A percentile compares a stretch with the other conserved stretches of the same genome.
These are phyloP conservation scores for Streptanthus diversifolius DNA, from an alignment of 345 rosid species.

Conservation along the genomic window DNA sequence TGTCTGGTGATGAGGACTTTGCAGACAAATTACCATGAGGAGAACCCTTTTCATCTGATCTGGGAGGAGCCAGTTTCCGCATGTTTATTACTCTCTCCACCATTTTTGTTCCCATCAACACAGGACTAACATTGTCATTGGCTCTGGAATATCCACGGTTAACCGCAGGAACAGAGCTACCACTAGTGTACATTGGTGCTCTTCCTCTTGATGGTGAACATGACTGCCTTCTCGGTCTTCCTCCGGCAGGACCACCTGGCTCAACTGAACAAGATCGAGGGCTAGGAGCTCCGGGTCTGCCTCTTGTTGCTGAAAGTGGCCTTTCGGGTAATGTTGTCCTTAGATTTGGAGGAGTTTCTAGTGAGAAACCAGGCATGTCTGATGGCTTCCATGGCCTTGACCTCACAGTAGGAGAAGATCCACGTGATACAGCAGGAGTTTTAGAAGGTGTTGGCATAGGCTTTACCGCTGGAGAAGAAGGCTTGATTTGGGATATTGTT, in stretches of 20 bases:
- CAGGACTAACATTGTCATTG: conserved; percentile 81
- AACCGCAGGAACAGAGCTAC: conserved; percentile 88
- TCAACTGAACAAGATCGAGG: conserved; percentile 85
- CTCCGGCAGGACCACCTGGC: conserved; percentile 54
- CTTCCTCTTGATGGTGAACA: conserved; percentile 98
- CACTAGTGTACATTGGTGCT: conserved; percentile 59
- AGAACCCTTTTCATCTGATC: conserved; percentile 65
- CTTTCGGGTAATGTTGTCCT: conserved; percentile 84
- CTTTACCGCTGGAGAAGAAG: conserved; percentile 47
- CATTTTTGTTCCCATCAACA: conserved; percentile 82
- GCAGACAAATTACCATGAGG: conserved; percentile 69
- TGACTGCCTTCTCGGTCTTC: conserved; percentile 77
- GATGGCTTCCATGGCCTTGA: conserved; percentile 96
- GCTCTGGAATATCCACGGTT: conserved; percentile 61
- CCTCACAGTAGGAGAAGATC: conserved; percentile 68
- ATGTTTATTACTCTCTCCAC: conserved; percentile 94
- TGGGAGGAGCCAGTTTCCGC: conserved; percentile 86
- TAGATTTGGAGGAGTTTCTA: conserved; percentile 93
- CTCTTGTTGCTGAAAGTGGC: conserved; percentile 90
- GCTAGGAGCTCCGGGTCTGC: conserved; percentile 93
- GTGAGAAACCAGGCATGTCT: conserved; percentile 97
- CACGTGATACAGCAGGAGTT: conserved; percentile 62
- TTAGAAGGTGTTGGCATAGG: conserved; percentile 43
- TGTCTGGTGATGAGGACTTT: conserved; percentile 86
- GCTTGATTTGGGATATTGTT: conserved; percentile 46